A percentile compares a stretch with the other conserved stretches of the same genome.
These are phyloP conservation scores for Aureobasidium namibiae DNA, from an alignment of 2,329 filamentous ascomycete species.

Conservation along the genomic window DNA sequence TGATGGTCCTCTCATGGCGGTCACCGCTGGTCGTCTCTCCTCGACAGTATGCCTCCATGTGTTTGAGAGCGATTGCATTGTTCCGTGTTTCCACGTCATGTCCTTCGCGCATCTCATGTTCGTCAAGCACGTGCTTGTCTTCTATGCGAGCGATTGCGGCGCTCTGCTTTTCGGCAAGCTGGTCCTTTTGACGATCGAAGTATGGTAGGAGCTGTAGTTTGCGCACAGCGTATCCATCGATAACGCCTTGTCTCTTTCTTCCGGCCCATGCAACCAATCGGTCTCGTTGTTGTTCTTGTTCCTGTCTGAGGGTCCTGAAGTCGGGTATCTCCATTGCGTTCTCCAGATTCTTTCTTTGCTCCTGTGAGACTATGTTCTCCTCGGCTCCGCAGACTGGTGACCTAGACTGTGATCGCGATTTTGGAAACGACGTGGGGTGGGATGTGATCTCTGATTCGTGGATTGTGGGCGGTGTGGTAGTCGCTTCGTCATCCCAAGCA, in stretches of 20 bases:
- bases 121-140: conserved; percentile 35
- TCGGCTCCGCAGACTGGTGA: not conserved
- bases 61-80: conserved; percentile 36
- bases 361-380: not conserved
- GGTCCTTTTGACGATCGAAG: conserved; percentile 14
- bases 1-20: conserved; percentile 30
- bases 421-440: not conserved
- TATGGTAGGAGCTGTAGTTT: conserved; percentile 1
- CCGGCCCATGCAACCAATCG: conserved; percentile 22
- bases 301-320: conserved; percentile 20
- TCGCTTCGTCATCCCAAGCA: conserved; percentile 24
- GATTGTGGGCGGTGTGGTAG: not conserved
- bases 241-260: conserved; percentile 18
- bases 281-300: conserved; percentile 24
- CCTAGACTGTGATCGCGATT: not conserved
- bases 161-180: conserved; percentile 23
- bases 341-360: conserved; percentile 17
- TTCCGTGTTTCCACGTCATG: conserved; percentile 36
- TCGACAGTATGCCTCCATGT: conserved; percentile 41
- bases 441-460: not conserved
- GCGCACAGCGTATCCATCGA: conserved; percentile 3
- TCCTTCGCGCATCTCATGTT: conserved; percentile 33
- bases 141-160: conserved; percentile 34
- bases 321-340: conserved; percentile 20
- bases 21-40: conserved; percentile 26